phyloP scores from a whole-genome alignment of 176 grass and related monocot species.

The Zizania latifolia region DNA sequence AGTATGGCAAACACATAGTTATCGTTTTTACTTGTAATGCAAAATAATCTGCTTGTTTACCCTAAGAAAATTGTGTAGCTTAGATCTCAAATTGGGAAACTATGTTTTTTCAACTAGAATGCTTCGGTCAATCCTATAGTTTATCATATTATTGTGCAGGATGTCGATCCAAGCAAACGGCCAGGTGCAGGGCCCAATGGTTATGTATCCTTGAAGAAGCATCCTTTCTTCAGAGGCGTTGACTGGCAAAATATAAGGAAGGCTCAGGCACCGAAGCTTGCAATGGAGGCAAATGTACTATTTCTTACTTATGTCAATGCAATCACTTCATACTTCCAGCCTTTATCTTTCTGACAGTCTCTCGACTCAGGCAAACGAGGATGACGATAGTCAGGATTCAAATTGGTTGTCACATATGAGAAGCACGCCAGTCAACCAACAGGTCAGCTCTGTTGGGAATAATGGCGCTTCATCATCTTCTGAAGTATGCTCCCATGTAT shows the following conservation, averaged over 20 bases:
- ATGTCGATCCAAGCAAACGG: constrained; percentile 79
- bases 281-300: constrained; percentile 51
- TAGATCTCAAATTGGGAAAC: background rate
- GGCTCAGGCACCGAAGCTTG: constrained; percentile 46
- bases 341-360: constrained; percentile 16
- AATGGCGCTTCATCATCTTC: constrained; percentile 66
- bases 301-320: constrained; percentile 20
- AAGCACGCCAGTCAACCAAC: constrained; percentile 41
- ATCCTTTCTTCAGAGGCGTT: constrained; percentile 91
- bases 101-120: background rate
- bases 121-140: background rate
- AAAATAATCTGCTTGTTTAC: background rate
- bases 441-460: constrained; percentile 38
- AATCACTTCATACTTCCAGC: background rate
- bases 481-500: constrained; percentile 65
- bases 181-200: constrained; percentile 70
- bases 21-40: background rate
- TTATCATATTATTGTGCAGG: constrained; percentile 44
- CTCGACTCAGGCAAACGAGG: constrained; percentile 47
- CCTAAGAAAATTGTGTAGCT: background rate
- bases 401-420: constrained; percentile 66
- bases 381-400: constrained; percentile 65
- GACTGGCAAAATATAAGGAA: constrained; percentile 87
- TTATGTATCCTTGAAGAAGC: constrained; percentile 73
- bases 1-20: background rate